Percentiles rank a stretch among this genome's conserved stretches.
Conservation (phyloP, 805 yeast species). For the Wickerhamomyces subpelliculosus region DNA sequence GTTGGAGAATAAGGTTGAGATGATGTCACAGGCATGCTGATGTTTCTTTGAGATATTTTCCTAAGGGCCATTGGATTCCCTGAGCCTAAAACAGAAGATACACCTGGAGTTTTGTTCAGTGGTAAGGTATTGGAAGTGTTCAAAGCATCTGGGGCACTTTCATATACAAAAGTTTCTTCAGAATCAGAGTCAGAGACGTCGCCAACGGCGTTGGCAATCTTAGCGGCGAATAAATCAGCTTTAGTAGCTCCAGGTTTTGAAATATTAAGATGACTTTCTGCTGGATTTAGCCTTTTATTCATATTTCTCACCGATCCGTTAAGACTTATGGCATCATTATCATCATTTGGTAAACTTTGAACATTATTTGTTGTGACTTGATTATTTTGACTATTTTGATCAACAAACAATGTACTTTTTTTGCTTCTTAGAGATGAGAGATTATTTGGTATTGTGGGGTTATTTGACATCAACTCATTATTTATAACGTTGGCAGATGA, state of each 20-base stretch:
- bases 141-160: slow-evolving; percentile 29
- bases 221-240: slow-evolving; percentile 93
- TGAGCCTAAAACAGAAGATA: slow-evolving; percentile 2
- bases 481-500: slow-evolving; percentile 7
- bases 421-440: slow-evolving; percentile 26
- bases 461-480: slow-evolving; percentile 15
- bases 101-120: slow-evolving; percentile 6
- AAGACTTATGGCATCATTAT: slow-evolving; percentile 16
- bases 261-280: slow-evolving; percentile 14
- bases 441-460: slow-evolving; percentile 21
- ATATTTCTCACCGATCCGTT: slow-evolving; percentile 20
- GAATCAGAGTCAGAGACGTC: slow-evolving; percentile 83
- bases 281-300: slow-evolving; percentile 12
- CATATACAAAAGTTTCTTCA: slow-evolving; percentile 96
- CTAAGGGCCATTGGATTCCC: slow-evolving; percentile 13
- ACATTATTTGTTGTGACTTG: slow-evolving; percentile 4
- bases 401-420: slow-evolving; percentile 27
- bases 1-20: slow-evolving; percentile 5
- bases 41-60: slow-evolving; percentile 18
- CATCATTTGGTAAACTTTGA: slow-evolving; percentile 8
- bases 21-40: slow-evolving; percentile 20
- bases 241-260: slow-evolving; percentile 43
- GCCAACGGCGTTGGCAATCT: slow-evolving; percentile 88
- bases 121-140: slow-evolving; percentile 15
- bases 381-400: slow-evolving; percentile 1